Evolutionary conservation across 495 filamentous ascomycete genomes (phyloP), one percentile per base, ranked within the genome.

Genomic region (Astrocystis sublimbata): DNA sequence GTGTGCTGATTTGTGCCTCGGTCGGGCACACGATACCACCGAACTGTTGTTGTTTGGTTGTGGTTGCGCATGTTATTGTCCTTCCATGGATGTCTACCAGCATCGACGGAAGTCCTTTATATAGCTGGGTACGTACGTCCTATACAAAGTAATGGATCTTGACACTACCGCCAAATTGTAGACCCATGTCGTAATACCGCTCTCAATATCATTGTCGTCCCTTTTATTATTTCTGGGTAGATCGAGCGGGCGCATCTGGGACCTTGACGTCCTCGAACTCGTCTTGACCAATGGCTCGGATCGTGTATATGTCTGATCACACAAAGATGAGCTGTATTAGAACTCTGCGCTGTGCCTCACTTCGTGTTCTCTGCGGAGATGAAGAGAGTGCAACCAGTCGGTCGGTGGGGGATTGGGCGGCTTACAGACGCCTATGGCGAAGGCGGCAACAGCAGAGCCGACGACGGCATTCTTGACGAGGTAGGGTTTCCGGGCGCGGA

Each of bases 261-360:
- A 96, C 86, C 68, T 86, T 85, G 58, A 99, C 92, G 72, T 99
- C 94, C 67, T 93, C 91, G 83, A 99, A 99, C 62, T 99, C 92
- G 74, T 99, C 94, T 77, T 98, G 96, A 36, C 92, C 88, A 70
- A 99, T 88, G 24, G 89, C 92, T 54, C 79, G 82, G 71, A 99
- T 89, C 8, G 94, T 98, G 76, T 89, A 98, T 54, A 85, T 76
- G 72, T 97, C 94, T 98, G 61, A 54, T 10, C 21, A 43, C n/a
- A n/a, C n/a, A n/a, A 42, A 63, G 2, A 17, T 42, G 61, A 24
- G 21, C 19, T 41, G 28, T 57, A 46, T 45, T 36, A 41, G 65
- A 60, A 57, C 17, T 33, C 42, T 28, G 61, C 43, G 19, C 30
- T 19, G 30, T 38, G 28, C 12, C 24, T 17, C 12, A 28, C 15